phyloP scores from a whole-genome alignment of 345 rosid species.

The Citrus sinensis region DNA sequence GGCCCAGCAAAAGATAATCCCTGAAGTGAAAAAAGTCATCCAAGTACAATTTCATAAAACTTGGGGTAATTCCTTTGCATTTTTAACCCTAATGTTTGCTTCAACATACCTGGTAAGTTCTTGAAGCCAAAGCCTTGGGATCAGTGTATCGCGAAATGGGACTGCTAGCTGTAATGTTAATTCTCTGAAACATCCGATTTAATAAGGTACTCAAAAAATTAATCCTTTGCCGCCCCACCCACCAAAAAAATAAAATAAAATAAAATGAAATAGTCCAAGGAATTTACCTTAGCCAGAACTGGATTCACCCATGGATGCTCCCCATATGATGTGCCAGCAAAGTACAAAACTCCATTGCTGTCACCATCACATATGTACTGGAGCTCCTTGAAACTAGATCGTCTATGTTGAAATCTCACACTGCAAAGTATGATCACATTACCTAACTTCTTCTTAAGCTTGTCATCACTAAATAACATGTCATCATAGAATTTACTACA shows the following conservation, averaged over 20 bases:
- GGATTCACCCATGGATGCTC: slow-evolving; percentile 98
- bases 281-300: slow-evolving; percentile 70
- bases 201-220: neutral
- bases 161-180: slow-evolving; percentile 68
- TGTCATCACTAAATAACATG: neutral
- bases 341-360: slow-evolving; percentile 88
- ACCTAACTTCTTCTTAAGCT: neutral
- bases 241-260: neutral
- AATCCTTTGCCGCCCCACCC: neutral
- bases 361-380: slow-evolving; percentile 98
- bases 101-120: slow-evolving; percentile 68
- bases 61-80: neutral
- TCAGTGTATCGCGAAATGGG: slow-evolving; percentile 86
- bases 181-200: slow-evolving; percentile 48
- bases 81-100: neutral
- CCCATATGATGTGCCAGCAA: slow-evolving; percentile 86
- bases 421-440: slow-evolving; percentile 21
- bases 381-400: slow-evolving; percentile 91
- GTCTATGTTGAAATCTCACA: slow-evolving; percentile 70
- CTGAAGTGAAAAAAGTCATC: slow-evolving; percentile 29
- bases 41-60: neutral
- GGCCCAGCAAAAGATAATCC: slow-evolving; percentile 89
- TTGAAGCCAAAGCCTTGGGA: slow-evolving; percentile 80
- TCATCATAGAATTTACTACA: neutral
- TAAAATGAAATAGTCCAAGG: neutral